Percentiles rank a stretch among this genome's conserved stretches.
Evolutionary conservation across 805 yeast genomes (phyloP).

Genomic region (Kodamaea nitidulidarum): DNA sequence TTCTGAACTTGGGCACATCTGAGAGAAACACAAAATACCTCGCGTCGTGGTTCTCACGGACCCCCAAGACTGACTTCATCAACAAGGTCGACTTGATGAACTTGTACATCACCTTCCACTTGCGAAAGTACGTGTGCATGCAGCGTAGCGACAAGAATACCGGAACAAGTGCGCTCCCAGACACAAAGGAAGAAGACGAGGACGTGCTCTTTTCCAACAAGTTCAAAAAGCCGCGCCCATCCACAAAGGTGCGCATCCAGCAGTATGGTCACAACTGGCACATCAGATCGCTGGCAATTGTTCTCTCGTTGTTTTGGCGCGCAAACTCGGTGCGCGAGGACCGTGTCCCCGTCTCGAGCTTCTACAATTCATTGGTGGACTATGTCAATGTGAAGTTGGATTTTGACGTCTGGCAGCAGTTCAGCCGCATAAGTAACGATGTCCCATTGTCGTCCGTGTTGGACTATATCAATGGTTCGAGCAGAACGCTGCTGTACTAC

Average conservation of each 20-base stretch:
- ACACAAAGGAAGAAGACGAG: conserved; percentile 5
- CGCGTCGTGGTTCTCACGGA: conserved; percentile 53
- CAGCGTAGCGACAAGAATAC: not conserved
- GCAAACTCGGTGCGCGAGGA: conserved; percentile 43
- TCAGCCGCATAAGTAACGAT: conserved; percentile 22
- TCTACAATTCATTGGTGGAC: conserved; percentile 81
- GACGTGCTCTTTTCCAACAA: conserved; percentile 9
- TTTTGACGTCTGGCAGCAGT: conserved; percentile 74
- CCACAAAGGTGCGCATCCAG: conserved; percentile 42
- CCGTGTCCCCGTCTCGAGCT: conserved; percentile 36
- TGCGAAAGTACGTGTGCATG: conserved; percentile 49
- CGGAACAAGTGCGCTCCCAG: not conserved
- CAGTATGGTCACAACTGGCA: conserved; percentile 84
- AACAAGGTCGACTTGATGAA: conserved; percentile 65
- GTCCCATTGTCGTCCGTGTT: conserved; percentile 37
- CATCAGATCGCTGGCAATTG: conserved; percentile 58
- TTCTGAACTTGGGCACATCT: conserved; percentile 47
- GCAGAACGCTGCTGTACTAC: conserved; percentile 38
- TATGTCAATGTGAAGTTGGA: conserved; percentile 72
- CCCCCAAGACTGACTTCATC: conserved; percentile 41
- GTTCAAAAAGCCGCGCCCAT: conserved; percentile 12
- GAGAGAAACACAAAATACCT: conserved; percentile 36
- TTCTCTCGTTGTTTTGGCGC: conserved; percentile 50
- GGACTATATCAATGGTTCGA: conserved; percentile 46
- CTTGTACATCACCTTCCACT: conserved; percentile 72